Evolutionary conservation across 2,329 filamentous ascomycete genomes (phyloP).

Genomic region (Botrytis aclada): DNA sequence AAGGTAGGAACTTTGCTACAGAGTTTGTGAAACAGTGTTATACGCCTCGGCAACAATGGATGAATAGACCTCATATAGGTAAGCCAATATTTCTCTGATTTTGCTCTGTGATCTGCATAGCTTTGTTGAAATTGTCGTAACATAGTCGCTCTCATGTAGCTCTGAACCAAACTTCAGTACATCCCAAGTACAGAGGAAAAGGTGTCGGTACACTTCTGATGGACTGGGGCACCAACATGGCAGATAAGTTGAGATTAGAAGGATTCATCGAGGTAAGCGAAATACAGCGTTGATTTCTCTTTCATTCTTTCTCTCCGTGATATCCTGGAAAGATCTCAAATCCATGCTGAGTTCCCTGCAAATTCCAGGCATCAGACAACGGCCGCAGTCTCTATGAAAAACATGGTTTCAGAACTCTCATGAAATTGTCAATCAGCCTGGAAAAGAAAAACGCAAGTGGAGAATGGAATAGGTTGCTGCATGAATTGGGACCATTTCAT

Average conservation of each 20-base stretch:
- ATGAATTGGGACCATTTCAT: conserved; percentile 3
- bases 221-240: conserved; percentile 3
- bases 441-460: background rate
- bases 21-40: conserved; percentile 15
- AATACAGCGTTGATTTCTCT: background rate
- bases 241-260: background rate
- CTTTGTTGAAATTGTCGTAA: background rate
- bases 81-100: background rate
- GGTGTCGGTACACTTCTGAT: conserved; percentile 5
- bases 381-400: background rate
- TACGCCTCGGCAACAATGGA: conserved; percentile 15
- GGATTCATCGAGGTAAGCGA: background rate
- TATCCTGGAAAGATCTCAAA: background rate
- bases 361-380: background rate
- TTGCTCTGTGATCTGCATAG: background rate
- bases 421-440: background rate
- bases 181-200: conserved; percentile 11
- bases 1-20: conserved; percentile 14
- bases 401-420: background rate
- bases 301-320: background rate
- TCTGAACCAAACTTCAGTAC: conserved; percentile 13
- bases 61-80: conserved; percentile 15
- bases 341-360: background rate
- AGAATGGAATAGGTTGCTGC: background rate
- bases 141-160: background rate